Base-by-base conservation (phyloP, 2,329 filamentous ascomycete genomes). In the Ceratocystis cubensis region DNA sequence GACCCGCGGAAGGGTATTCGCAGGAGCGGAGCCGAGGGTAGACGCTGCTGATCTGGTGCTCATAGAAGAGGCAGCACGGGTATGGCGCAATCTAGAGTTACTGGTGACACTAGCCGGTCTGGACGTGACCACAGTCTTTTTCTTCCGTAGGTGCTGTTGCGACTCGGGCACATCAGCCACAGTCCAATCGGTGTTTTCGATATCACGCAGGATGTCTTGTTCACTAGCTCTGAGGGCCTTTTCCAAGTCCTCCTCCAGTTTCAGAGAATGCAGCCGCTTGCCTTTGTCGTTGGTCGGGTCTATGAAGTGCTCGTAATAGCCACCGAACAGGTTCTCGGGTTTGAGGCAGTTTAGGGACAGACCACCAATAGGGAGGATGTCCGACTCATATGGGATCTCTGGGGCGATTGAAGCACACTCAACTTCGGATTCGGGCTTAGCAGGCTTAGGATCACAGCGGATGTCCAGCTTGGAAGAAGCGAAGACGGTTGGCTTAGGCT, bases 401-500 rank as follows among this genome's bases (percentile, higher is more conserved):
- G 81, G 82, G 1, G 86, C 82, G 68, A 80, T 86, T 5, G 93
- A 91, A 74, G 91, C 91, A 74, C 96, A 96, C 78, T 97, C 94
- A 68, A 93, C 84, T 65, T 96, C 92, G 30, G 86, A 85, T 57
- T 89, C 84, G 13, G 50, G 50, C n/a, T n/a, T 56, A 30, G 37
- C 61, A 20, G 81, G 65, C 61, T 30, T 82, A 78, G 50, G 61
- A 15, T 67, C 65, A 30, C 61, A 64, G 15, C 77, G 71, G 2
- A 73, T 72, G 63, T 78, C 80, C 33, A 73, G 74, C 48, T 77
- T 75, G 10, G 46, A 30, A 5, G 81, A 78, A 68, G 79, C 78
- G 22, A 82, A 78, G 62, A 81, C 80, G 62, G 82, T 81, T 30
- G 53, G 15, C 73, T 82, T 87, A 1, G 81, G 78, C 69, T 84